Base-by-base conservation (phyloP, 1,284 basidiomycete species). In the Tranzscheliella williamsii region DNA sequence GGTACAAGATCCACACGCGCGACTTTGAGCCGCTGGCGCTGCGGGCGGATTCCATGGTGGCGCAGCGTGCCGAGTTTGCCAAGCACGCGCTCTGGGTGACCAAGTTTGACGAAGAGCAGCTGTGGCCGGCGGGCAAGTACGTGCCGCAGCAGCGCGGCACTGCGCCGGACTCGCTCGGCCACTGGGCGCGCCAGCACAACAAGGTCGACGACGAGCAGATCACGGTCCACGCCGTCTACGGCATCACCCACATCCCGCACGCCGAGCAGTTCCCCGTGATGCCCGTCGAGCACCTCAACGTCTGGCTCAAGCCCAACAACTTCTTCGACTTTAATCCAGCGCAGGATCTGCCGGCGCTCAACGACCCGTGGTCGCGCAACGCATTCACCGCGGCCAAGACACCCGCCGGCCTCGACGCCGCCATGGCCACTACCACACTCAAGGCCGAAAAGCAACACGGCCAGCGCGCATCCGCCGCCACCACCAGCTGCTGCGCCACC, bases 101-200 rank as follows among this genome's bases (percentile, higher is more conserved):
- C 15, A 24, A 80, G 45, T 89, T 90, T 48, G 83, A 81, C 52
- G 85, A 85, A n/a, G 81, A 83, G 15, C 81, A 87, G 68, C 84
- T 90, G 81, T 93, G 87, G 84, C 90, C 90, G 11, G 83, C 87
- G 54, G 90, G 90, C 41, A 88, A 87, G 78, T 90, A 89, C 78
- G 87, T 91, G 24, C 87, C 88, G 22, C 89, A 90, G 79, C 88
- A 87, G 23, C 15, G 27, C 81, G 40, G 42, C 18, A 79, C 81
- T n/a, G 54, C 54, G 64, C 33, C 33, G 4, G 89, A 91, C 79
- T 87, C 87, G 42, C 79, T 91, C 49, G 81, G 82, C 27, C 79
- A 80, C 36, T 91, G 89, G 89, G 84, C 85, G 30, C 64, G 82
- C 52, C 84, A 83, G 35, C 24, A 44, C 33, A 4, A 11, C 15